These are phyloP conservation scores for Leccinum fuscescens DNA, from an alignment of 1,284 basidiomycete genomes.

Conservation along the genomic window DNA sequence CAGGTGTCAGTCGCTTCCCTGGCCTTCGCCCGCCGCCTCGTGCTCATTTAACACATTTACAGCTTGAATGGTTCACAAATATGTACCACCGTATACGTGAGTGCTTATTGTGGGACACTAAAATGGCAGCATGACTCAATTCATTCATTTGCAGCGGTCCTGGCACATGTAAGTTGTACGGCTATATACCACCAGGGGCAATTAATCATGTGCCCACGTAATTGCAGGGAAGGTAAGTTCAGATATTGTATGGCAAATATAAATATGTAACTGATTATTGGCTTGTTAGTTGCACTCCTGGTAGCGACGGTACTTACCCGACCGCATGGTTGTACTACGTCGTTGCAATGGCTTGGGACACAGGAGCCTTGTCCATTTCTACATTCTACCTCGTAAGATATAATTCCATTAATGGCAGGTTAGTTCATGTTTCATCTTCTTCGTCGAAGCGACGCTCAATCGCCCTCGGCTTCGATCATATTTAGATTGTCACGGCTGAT, in stretches of 20 bases:
- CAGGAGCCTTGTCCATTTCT: conserved; percentile 36
- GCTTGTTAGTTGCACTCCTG: conserved; percentile 36
- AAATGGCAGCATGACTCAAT: conserved; percentile 12
- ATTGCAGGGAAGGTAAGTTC: conserved; percentile 28
- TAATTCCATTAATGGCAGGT: conserved; percentile 29
- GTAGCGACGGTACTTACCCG: conserved; percentile 23
- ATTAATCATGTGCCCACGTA: conserved; percentile 6
- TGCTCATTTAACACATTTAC: neutral
- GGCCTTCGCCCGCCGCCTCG: neutral
- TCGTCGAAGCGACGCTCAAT: conserved; percentile 9
- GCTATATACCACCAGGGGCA: neutral
- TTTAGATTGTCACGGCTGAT: conserved; percentile 29
- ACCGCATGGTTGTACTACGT: conserved; percentile 45
- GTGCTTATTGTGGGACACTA: neutral
- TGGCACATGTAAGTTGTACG: conserved; percentile 19
- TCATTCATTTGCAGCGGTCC: conserved; percentile 16
- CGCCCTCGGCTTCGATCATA: neutral
- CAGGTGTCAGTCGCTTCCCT: conserved; percentile 14
- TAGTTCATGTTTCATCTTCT: conserved; percentile 3
- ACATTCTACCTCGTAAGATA: conserved; percentile 34
- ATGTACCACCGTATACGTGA: conserved; percentile 30
- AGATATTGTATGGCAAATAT: neutral
- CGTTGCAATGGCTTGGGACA: conserved; percentile 40
- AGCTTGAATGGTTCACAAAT: conserved; percentile 35
- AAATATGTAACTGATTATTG: neutral